These are phyloP conservation scores for Ligustrum vulgare DNA, from an alignment of 257 asterid species.

Conservation along the genomic window DNA sequence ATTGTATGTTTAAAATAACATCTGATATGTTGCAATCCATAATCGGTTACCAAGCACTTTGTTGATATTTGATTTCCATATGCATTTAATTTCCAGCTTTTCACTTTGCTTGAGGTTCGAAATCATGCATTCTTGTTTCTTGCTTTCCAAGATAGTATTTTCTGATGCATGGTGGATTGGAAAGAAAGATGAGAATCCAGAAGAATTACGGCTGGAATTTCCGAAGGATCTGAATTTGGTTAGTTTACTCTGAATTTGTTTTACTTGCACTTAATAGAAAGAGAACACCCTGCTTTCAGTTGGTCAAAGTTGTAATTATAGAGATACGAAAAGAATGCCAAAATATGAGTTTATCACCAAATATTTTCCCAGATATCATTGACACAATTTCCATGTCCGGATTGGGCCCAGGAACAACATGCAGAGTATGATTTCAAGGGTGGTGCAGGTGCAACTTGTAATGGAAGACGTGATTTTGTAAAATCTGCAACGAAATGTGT, in stretches of 20 bases:
- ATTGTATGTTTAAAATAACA: constrained; percentile 1
- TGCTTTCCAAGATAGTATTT: constrained; percentile 65
- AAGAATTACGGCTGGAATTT: constrained; percentile 65
- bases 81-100: not conserved
- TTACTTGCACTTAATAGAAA: constrained; percentile 11
- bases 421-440: constrained; percentile 70
- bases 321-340: not conserved
- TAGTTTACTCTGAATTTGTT: constrained; percentile 25
- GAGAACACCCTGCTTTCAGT: constrained; percentile 15
- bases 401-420: constrained; percentile 42
- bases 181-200: constrained; percentile 81
- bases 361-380: constrained; percentile 23
- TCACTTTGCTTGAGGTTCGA: constrained; percentile 22
- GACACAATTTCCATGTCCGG: constrained; percentile 19
- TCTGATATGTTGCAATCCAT: constrained; percentile 2
- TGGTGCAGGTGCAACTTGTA: constrained; percentile 62
- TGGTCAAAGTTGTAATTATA: not conserved
- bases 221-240: constrained; percentile 74
- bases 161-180: constrained; percentile 99
- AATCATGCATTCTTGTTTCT: constrained; percentile 19
- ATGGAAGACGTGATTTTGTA: constrained; percentile 31
- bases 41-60: constrained; percentile 12
- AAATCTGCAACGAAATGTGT: constrained; percentile 33
- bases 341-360: not conserved
- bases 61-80: constrained; percentile 7